These are phyloP conservation scores for Vanrija pseudolonga DNA, from an alignment of 1,284 basidiomycete species.

Conservation along the genomic window DNA sequence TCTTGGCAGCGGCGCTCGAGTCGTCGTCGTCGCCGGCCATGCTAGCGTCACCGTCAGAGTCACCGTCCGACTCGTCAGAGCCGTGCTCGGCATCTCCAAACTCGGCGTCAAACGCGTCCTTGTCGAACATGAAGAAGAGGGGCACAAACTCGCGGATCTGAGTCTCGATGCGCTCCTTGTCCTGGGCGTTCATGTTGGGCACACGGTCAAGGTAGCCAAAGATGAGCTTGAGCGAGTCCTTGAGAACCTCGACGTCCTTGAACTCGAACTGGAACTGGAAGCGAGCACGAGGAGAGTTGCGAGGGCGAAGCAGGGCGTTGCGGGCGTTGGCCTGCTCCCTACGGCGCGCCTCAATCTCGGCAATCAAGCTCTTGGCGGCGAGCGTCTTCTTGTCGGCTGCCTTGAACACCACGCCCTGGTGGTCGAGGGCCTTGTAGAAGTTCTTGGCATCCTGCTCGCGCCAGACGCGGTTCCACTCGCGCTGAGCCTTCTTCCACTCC, in stretches of 20 bases:
- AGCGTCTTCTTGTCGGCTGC: conserved; percentile 93
- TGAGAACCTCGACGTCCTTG: conserved; percentile 72
- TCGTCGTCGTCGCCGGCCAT: conserved; percentile 49
- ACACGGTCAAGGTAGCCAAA: conserved; percentile 87
- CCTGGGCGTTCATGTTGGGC: conserved; percentile 66
- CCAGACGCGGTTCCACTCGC: conserved; percentile 98
- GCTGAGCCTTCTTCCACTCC: conserved; percentile 91
- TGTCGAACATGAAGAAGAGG: conserved; percentile 69
- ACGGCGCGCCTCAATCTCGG: conserved; percentile 78
- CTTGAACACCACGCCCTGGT: conserved; percentile 94
- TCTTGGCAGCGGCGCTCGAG: conserved; percentile 43
- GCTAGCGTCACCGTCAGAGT: conserved; percentile 50
- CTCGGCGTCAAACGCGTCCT: conserved; percentile 70
- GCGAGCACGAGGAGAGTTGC: conserved; percentile 32
- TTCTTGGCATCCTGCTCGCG: conserved; percentile 94
- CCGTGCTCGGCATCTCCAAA: conserved; percentile 61
- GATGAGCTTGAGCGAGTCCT: conserved; percentile 84
- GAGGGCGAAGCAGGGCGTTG: conserved; percentile 67
- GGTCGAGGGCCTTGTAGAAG: conserved; percentile 95
- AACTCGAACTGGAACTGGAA: conserved; percentile 78
- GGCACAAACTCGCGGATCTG: conserved; percentile 85
- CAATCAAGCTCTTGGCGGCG: conserved; percentile 82
- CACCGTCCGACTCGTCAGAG: conserved; percentile 59
- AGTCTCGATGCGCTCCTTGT: conserved; percentile 77
- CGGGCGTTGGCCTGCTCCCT: conserved; percentile 69